Base-by-base conservation (phyloP, 2,329 filamentous ascomycete species). In the Curvularia spicifera region DNA sequence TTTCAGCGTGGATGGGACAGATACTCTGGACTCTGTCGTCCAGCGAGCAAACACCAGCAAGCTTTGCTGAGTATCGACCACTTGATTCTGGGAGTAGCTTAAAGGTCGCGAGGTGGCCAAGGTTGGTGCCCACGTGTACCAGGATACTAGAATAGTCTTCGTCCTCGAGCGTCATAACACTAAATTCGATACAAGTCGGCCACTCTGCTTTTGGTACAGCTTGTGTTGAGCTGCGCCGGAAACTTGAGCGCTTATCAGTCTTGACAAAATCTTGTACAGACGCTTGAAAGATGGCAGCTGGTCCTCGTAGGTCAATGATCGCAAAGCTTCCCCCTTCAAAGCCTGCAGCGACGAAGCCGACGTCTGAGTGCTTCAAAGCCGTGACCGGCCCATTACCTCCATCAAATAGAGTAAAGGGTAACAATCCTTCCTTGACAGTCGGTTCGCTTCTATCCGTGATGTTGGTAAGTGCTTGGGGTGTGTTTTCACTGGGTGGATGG, bases 71-170 rank as follows among this genome's bases (percentile, higher is more conserved):
- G 75, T 96, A 98, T 10, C 87, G 84, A 4, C 88, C 85, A 52
- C 84, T 85, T 9, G 80, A 70, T 13, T 89, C 84, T 0, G 95
- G 95, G 2, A 98, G 80, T 22, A 99, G 82, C 79, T 97, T 97
- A 79, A 98, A 94, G 0, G 94, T 98, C 6, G 89, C 87, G 18
- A 98, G 81, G 68, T 91, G 91, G 40, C 95, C 95, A 29, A 87
- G 77, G 65, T 89, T 93, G 0, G 95, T 98, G 20, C 95, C 95
- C 1, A 96, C 91, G 66, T 98, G 96, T 65, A 95, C 90, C 57
- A 89, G 87, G 56, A 99, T 96, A 70, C 93, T 97, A 1, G 95
- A 98, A 74, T 96, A 99, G 64, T 91, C 85, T 71, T 98, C 94
- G n/a, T 89, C 91, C 43, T 98, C 95, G 4, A 97, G 80, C 3